Evolutionary conservation across 2,329 filamentous ascomycete genomes (phyloP), one percentile per base, ranked within the genome.

Genomic region (Magnaporthiopsis incrustans): DNA sequence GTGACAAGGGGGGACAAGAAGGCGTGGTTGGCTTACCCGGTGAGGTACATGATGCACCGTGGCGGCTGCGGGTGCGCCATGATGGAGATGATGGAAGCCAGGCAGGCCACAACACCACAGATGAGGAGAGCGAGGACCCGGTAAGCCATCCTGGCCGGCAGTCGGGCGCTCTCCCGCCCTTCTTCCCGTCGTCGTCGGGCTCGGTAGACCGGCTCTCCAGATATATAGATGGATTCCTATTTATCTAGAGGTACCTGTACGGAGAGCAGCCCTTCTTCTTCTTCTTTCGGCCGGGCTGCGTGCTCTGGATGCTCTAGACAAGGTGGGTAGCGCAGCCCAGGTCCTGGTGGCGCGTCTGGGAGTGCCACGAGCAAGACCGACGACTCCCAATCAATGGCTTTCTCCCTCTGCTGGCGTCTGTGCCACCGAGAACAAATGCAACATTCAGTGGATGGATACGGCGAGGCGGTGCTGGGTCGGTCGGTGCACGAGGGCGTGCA

Each of bases 21-120:
- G 58, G 57, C 18, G 10, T 59, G 26, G 18, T 33, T 4, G 26
- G 68, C 71, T 67, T 67, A 81, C 81, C 81, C 80, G 1, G 81
- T 82, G 60, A 82, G 73, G 68, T 83, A 83, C 78, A 82, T 80
- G 64, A 82, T 68, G 59, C 75, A 79, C 57, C 71, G 65, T 33
- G 50, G 53, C 35, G 35, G 50, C 11, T 68, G 25, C 66, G 62
- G 14, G 67, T 59, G 15, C 18, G 64, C 66, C 4, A 62, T 44
- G 10, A 67, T 67, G 65, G 67, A 63, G 35, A 62, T 57, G 57
- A 69, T 30, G 18, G 66, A 67, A 2, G 35, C 58, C 65, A 68
- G 26, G 25, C 65, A 67, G 2, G 35, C 58, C 65, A 68, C n/a
- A 60, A 33, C 18, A 67, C 57, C 22, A 64, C 33, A 15, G 33